Evolutionary conservation across 2,329 filamentous ascomycete species (phyloP).

Genomic region (Lojkania enalia): DNA sequence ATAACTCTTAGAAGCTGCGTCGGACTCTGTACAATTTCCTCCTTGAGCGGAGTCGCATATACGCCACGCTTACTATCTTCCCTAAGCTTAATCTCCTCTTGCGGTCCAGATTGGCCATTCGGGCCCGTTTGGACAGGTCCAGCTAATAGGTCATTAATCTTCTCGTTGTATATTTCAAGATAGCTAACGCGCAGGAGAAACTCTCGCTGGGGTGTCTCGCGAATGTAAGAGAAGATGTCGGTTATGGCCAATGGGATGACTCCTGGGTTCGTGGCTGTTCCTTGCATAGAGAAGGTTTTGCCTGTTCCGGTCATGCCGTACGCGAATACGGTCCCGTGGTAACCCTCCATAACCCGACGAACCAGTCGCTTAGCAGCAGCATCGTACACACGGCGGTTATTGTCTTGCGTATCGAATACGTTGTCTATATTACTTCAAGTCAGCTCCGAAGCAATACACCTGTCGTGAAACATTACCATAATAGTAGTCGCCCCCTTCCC

Average conservation of each 20-base stretch:
- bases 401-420: slow-evolving; percentile 90
- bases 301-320: slow-evolving; percentile 99
- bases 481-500: slow-evolving; percentile 87
- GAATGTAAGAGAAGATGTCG: slow-evolving; percentile 98
- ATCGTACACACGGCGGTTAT: slow-evolving; percentile 95
- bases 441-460: slow-evolving; percentile 16
- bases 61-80: slow-evolving; percentile 96
- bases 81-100: slow-evolving; percentile 95
- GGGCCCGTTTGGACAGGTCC: slow-evolving; percentile 64
- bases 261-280: slow-evolving; percentile 90
- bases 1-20: slow-evolving; percentile 95
- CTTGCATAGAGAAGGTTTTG: slow-evolving; percentile 99
- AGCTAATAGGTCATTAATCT: slow-evolving; percentile 88
- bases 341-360: slow-evolving; percentile 96
- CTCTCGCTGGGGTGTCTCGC: slow-evolving; percentile 91
- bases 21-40: slow-evolving; percentile 97
- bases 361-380: slow-evolving; percentile 91
- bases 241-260: slow-evolving; percentile 97
- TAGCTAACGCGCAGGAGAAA: slow-evolving; percentile 96
- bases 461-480: slow-evolving; percentile 68
- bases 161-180: slow-evolving; percentile 98
- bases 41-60: slow-evolving; percentile 93
- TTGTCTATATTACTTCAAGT: slow-evolving; percentile 68
- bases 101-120: slow-evolving; percentile 52
- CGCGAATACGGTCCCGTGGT: slow-evolving; percentile 96